Percentiles rank a stretch among this genome's conserved stretches.
These are phyloP conservation scores for Hysterangium stoloniferum DNA, from an alignment of 768 basidiomycete species.

Conservation along the genomic window DNA sequence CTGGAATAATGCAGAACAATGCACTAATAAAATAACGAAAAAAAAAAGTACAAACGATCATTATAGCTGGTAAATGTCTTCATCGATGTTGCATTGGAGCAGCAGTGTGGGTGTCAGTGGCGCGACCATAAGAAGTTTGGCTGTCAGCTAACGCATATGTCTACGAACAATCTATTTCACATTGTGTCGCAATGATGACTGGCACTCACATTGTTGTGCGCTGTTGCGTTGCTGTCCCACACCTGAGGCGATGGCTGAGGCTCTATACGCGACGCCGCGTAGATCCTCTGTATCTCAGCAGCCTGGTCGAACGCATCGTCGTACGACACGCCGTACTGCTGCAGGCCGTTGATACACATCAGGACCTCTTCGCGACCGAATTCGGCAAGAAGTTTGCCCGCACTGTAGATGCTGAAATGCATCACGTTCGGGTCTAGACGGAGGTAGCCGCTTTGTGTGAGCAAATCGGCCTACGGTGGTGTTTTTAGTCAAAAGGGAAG, in stretches of 20 bases:
- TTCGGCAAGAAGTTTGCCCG: slow-evolving; percentile 73
- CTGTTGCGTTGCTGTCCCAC: too few relatives aligned
- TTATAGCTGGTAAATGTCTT: too few relatives aligned
- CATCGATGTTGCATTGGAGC: too few relatives aligned
- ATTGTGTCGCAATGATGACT: too few relatives aligned
- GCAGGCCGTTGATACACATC: slow-evolving; percentile 77
- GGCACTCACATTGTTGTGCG: too few relatives aligned
- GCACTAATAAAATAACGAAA: too few relatives aligned
- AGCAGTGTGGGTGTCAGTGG: too few relatives aligned
- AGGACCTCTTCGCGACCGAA: slow-evolving; percentile 76
- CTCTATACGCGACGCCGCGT: slow-evolving; percentile 35
- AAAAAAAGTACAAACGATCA: too few relatives aligned
- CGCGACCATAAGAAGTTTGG: too few relatives aligned
- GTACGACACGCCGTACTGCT: slow-evolving; percentile 84
- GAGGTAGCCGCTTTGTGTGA: slow-evolving; percentile 84
- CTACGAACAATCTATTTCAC: too few relatives aligned
- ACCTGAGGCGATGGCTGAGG: slow-evolving; percentile 15
- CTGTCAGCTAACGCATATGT: too few relatives aligned
- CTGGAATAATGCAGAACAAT: too few relatives aligned
- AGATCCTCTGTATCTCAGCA: slow-evolving; percentile 48
- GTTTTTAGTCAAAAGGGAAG: slow-evolving; percentile 2
- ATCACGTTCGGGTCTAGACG: slow-evolving; percentile 84
- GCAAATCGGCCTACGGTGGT: slow-evolving; percentile 55
- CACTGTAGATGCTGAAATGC: slow-evolving; percentile 79
- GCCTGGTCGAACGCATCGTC: slow-evolving; percentile 81